Evolutionary conservation across 352 stramenopile species (phyloP).

Genomic region (Phytophthora syringae): DNA sequence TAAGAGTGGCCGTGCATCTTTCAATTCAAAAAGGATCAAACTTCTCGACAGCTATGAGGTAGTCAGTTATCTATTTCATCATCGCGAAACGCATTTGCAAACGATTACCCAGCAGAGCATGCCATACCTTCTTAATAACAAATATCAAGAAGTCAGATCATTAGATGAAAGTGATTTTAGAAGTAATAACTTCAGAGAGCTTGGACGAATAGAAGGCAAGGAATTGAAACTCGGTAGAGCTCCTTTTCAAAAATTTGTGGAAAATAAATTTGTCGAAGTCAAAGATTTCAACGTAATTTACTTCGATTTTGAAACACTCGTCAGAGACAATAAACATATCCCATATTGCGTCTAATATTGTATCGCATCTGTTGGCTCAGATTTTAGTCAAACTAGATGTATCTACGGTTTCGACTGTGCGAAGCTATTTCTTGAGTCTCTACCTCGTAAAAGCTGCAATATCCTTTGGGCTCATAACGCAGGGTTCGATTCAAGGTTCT

Average conservation of each 20-base stretch:
- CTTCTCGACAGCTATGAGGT: constrained; percentile 34
- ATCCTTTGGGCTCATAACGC: constrained; percentile 11
- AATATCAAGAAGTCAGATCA: constrained; percentile 9
- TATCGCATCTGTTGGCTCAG: constrained; percentile 3
- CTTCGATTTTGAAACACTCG: constrained; percentile 16
- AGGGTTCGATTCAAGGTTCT: constrained; percentile 5
- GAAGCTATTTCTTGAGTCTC: constrained; percentile 3
- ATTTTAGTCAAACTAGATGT: constrained; percentile 9
- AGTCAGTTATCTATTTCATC: constrained; percentile 30
- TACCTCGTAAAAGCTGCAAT: constrained; percentile 8
- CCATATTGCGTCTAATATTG: constrained; percentile 15
- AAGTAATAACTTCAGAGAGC: constrained; percentile 7
- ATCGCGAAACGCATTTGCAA: constrained; percentile 16
- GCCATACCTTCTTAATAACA: constrained; percentile 13
- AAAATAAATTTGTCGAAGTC: constrained; percentile 3
- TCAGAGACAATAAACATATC: constrained; percentile 1
- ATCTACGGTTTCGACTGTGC: constrained; percentile 16
- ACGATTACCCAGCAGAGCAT: constrained; percentile 10
- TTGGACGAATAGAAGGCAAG: constrained; percentile 1
- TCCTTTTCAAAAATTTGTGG: constrained; percentile 7
- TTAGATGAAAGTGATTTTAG: constrained; percentile 6
- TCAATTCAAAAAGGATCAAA: constrained; percentile 26
- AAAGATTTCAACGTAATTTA: constrained; percentile 9
- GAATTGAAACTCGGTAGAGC: constrained; percentile 10
- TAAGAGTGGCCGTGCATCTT: constrained; percentile 8